A percentile compares a stretch with the other conserved stretches of the same genome.
phyloP scores from a whole-genome alignment of 257 asterid species.

The Capsicum chinense region DNA sequence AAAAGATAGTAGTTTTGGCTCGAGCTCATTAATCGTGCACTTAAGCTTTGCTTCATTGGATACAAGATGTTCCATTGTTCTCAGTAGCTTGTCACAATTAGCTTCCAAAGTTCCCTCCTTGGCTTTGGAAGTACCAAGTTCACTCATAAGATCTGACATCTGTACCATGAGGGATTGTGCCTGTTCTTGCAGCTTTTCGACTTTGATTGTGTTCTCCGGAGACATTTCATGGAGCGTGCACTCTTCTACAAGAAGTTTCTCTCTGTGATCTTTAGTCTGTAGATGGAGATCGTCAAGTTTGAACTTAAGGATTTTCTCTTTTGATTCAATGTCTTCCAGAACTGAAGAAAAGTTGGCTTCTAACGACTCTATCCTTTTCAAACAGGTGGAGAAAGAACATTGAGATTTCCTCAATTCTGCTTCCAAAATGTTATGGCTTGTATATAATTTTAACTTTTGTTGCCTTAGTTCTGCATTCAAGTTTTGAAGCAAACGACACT shows the following conservation, averaged over 20 bases:
- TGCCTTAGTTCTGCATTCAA: slow-evolving; percentile 47
- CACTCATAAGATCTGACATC: slow-evolving; percentile 27
- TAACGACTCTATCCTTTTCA: slow-evolving; percentile 32
- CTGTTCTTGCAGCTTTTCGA: slow-evolving; percentile 21
- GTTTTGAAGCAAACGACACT: slow-evolving; percentile 41
- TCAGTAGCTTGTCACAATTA: slow-evolving; percentile 32
- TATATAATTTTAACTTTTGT: slow-evolving; percentile 41
- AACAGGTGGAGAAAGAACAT: slow-evolving; percentile 33
- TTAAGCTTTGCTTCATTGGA: slow-evolving; percentile 37
- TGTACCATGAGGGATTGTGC: slow-evolving; percentile 2
- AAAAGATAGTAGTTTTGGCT: slow-evolving; percentile 36
- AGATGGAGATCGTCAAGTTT: slow-evolving; percentile 22
- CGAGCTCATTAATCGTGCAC: slow-evolving; percentile 41
- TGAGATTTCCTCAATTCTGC: slow-evolving; percentile 42
- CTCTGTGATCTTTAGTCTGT: slow-evolving; percentile 12
- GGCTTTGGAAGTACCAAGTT: slow-evolving; percentile 26
- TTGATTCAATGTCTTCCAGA: slow-evolving; percentile 34
- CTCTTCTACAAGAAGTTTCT: slow-evolving; percentile 16
- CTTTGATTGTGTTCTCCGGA: slow-evolving; percentile 19
- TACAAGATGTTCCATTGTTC: slow-evolving; percentile 30
- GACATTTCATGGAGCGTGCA: slow-evolving; percentile 24
- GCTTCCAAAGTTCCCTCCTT: slow-evolving; percentile 34
- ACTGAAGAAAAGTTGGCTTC: slow-evolving; percentile 31
- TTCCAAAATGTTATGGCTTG: slow-evolving; percentile 42
- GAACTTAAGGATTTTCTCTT: slow-evolving; percentile 29